A percentile compares a stretch with the other conserved stretches of the same genome.
Conservation (phyloP, 345 rosid species). For the Chamaenerion angustifolium region DNA sequence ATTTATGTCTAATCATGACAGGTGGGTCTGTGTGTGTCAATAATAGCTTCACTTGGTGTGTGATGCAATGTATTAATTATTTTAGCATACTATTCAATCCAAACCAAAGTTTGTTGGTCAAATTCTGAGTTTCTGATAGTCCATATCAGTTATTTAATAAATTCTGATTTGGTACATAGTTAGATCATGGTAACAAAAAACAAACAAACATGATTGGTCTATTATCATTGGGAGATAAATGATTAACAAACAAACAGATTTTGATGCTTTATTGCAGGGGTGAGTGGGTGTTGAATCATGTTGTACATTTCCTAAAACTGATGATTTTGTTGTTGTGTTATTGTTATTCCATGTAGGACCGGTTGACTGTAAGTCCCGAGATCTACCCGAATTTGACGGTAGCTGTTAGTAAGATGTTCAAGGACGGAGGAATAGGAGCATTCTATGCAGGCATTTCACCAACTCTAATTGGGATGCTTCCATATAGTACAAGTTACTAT, state of each 20-base stretch:
- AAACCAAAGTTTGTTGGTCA: too few relatives aligned
- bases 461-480: slow-evolving; percentile 90
- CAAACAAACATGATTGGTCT: too few relatives aligned
- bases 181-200: neutral
- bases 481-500: slow-evolving; percentile 91
- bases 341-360: slow-evolving; percentile 42
- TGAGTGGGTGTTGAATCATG: too few relatives aligned
- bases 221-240: neutral
- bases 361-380: slow-evolving; percentile 82
- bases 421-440: slow-evolving; percentile 73
- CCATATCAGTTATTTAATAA: too few relatives aligned
- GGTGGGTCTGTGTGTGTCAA: too few relatives aligned
- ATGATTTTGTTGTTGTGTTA: neutral
- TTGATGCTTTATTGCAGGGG: neutral
- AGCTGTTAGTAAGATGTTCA: slow-evolving; percentile 64
- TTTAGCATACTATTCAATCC: too few relatives aligned
- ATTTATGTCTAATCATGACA: too few relatives aligned
- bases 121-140: too few relatives aligned
- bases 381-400: slow-evolving; percentile 64
- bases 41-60: too few relatives aligned
- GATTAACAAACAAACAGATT: neutral
- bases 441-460: slow-evolving; percentile 82
- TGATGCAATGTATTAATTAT: too few relatives aligned
- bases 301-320: too few relatives aligned
- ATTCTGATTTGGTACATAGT: too few relatives aligned